phyloP scores from a whole-genome alignment of 179 eudicot genomes.

The Nepenthes alata region DNA sequence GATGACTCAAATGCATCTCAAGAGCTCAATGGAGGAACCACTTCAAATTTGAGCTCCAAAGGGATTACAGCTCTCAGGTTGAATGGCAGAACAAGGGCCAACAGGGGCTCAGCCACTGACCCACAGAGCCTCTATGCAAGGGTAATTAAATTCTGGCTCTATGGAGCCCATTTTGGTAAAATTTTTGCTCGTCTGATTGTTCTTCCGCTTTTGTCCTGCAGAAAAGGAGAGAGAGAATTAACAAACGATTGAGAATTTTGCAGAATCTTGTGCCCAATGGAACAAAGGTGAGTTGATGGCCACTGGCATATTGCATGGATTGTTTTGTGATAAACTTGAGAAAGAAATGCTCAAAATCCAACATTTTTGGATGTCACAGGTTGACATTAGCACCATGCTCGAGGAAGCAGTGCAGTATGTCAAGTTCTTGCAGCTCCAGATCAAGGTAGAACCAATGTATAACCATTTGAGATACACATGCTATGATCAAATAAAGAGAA shows the following conservation, averaged over 20 bases:
- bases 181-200: not conserved
- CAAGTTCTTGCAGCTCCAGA: conserved; percentile 55
- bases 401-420: conserved; percentile 59
- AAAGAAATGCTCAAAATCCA: conserved; percentile 1
- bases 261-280: conserved; percentile 54
- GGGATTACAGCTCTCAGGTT: conserved; percentile 6
- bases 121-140: conserved; percentile 90
- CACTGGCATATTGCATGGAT: not conserved
- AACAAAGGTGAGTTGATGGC: conserved; percentile 25
- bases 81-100: conserved; percentile 44
- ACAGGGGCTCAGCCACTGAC: conserved; percentile 71
- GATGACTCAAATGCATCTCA: conserved; percentile 33
- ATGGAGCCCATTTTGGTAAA: not conserved
- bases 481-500: not conserved
- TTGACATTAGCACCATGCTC: conserved; percentile 44
- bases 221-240: conserved; percentile 60
- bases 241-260: conserved; percentile 41
- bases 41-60: conserved; percentile 15
- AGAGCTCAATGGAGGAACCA: conserved; percentile 21
- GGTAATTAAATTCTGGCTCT: conserved; percentile 22
- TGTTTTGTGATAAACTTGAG: not conserved
- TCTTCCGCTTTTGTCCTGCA: conserved; percentile 6
- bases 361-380: conserved; percentile 3
- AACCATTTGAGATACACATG: not conserved
- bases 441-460: conserved; percentile 26